A percentile compares a stretch with the other conserved stretches of the same genome.
phyloP scores from a whole-genome alignment of 345 rosid genomes.

The Orychophragmus violaceus region DNA sequence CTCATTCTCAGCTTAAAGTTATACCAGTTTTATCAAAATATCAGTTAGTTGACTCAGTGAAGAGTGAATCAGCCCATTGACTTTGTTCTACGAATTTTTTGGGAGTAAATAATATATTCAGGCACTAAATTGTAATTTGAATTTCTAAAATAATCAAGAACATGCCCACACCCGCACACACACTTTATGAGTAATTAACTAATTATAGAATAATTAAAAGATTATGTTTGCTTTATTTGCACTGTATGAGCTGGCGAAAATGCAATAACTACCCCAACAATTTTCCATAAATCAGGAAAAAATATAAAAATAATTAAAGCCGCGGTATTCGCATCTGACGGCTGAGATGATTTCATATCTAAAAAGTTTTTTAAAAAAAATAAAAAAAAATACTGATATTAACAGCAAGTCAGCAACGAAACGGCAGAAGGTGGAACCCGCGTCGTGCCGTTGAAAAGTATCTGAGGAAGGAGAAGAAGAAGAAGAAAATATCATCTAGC shows the following conservation, averaged over 20 bases:
- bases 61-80: constrained; percentile 5
- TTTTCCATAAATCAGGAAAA: not conserved
- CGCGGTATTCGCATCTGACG: constrained; percentile 23
- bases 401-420: constrained; percentile 23
- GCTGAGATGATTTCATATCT: constrained; percentile 16
- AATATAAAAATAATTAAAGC: not conserved
- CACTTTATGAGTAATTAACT: not conserved
- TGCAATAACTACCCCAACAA: constrained; percentile 8
- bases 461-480: not conserved
- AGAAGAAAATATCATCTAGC: not conserved
- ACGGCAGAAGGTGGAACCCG: constrained; percentile 35
- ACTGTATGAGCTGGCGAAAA: constrained; percentile 29
- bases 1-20: not conserved
- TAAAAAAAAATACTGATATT: not conserved
- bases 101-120: not conserved
- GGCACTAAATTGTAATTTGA: not conserved
- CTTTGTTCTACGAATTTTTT: not conserved
- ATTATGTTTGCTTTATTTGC: constrained; percentile 12
- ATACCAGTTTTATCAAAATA: not conserved
- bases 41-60: constrained; percentile 2
- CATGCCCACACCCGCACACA: constrained; percentile 15
- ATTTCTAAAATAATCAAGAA: not conserved
- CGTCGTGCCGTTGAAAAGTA: constrained; percentile 33
- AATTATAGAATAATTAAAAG: constrained; percentile 7
- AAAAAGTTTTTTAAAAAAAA: no score